These are phyloP conservation scores for Phoma sp. DNA, from an alignment of 2,329 filamentous ascomycete genomes.

Conservation along the genomic window DNA sequence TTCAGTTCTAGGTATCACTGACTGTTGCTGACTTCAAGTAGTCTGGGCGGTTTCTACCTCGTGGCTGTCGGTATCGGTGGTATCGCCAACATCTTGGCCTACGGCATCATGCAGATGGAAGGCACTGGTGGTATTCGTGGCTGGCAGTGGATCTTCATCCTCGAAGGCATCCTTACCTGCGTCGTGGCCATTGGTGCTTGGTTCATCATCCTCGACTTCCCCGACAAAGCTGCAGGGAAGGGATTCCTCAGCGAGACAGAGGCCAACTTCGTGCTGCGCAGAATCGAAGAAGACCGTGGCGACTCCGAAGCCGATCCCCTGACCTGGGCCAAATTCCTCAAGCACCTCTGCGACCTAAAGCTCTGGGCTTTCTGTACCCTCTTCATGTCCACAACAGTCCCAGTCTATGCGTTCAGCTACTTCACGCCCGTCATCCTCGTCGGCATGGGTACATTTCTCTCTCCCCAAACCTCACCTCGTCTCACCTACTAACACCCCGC, in stretches of 20 bases:
- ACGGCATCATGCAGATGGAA: constrained; percentile 40
- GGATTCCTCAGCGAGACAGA: constrained; percentile 31
- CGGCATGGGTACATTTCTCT: too few relatives aligned
- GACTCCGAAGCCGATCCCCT: constrained; percentile 33
- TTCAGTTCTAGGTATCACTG: too few relatives aligned
- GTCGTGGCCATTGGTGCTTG: constrained; percentile 34
- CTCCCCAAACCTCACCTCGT: too few relatives aligned
- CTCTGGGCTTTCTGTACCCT: constrained; percentile 35
- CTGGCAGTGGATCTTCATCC: constrained; percentile 42
- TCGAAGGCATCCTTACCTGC: constrained; percentile 38
- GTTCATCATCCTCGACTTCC: constrained; percentile 40
- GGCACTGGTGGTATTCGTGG: constrained; percentile 30
- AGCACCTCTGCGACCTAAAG: constrained; percentile 30
- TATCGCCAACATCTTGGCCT: constrained; percentile 37
- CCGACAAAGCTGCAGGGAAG: constrained; percentile 33
- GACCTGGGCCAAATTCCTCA: constrained; percentile 26
- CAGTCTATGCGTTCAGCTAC: constrained; percentile 37
- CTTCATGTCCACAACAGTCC: constrained; percentile 34
- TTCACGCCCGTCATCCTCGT: too few relatives aligned
- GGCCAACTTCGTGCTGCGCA: constrained; percentile 25
- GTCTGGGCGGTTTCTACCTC: constrained; percentile 33
- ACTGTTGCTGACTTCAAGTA: constrained; percentile 6
- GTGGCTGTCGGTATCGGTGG: constrained; percentile 37
- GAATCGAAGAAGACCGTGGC: constrained; percentile 35
- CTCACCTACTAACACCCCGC: too few relatives aligned